Conservation (phyloP, 208 protist species). For the Leishmania lainsoni region DNA sequence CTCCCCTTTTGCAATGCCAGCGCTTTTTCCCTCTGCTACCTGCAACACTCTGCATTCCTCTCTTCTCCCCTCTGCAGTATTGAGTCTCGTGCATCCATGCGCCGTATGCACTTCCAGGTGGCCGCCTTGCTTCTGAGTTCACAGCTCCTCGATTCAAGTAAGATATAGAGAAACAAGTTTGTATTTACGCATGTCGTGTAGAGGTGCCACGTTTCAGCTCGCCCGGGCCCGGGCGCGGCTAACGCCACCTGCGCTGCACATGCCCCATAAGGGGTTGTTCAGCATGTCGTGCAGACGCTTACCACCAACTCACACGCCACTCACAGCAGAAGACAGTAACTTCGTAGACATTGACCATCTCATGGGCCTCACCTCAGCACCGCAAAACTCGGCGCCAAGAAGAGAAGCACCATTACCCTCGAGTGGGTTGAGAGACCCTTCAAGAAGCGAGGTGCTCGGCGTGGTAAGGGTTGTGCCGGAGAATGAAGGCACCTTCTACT, state of each 20-base stretch:
- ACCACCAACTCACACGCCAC: not conserved
- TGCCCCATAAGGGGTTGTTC: not conserved
- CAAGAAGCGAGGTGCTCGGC: constrained; percentile 36
- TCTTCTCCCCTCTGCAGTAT: not conserved
- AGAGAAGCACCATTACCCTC: not conserved
- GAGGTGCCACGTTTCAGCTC: not conserved
- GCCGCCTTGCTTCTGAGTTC: not conserved
- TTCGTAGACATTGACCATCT: constrained; percentile 58
- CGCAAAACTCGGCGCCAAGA: not conserved
- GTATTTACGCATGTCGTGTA: constrained; percentile 10
- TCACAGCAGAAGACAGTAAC: constrained; percentile 23
- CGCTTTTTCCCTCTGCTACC: not conserved
- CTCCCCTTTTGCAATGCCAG: not conserved
- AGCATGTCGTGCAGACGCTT: not conserved
- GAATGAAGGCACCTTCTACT: constrained; percentile 48
- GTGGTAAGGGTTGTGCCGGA: constrained; percentile 34
- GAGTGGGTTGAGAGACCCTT: not conserved
- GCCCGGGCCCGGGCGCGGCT: not conserved
- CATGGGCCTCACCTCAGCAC: not conserved
- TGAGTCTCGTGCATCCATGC: not conserved
- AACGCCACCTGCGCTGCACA: not conserved
- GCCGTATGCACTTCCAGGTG: not conserved
- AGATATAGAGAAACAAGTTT: not conserved
- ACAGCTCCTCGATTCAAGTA: not conserved
- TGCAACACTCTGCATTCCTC: not conserved